phyloP scores from a whole-genome alignment of 768 basidiomycete species.

The Collybia nuda region DNA sequence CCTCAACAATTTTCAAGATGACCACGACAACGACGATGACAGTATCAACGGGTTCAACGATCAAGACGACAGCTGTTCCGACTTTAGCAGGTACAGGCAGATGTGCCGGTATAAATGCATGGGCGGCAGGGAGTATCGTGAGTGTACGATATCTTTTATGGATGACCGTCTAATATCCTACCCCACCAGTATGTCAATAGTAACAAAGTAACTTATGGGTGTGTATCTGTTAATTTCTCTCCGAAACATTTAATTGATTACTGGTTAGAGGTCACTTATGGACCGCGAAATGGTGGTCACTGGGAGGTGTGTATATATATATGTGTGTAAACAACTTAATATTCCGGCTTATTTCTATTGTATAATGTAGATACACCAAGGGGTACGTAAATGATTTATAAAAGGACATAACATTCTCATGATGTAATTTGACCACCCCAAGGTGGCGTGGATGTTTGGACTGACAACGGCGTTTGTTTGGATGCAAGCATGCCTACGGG shows the following conservation, averaged over 20 bases:
- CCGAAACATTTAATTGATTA: not conserved
- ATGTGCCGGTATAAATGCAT: not conserved
- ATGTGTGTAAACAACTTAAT: not conserved
- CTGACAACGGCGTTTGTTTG: constrained; percentile 5
- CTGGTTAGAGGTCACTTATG: constrained; percentile 4
- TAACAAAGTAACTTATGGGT: constrained; percentile 4
- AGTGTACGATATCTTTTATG: not conserved
- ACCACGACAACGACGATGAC: constrained; percentile 1
- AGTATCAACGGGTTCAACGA: not conserved
- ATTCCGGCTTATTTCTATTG: too few relatives aligned
- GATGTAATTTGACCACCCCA: not conserved
- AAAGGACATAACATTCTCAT: too few relatives aligned
- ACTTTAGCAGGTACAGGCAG: not conserved
- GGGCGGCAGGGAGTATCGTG: constrained; percentile 2
- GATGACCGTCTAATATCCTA: not conserved
- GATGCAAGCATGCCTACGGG: not conserved
- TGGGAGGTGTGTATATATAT: constrained; percentile 4
- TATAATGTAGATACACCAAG: constrained; percentile 1
- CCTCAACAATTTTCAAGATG: not conserved
- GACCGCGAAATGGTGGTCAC: constrained; percentile 14
- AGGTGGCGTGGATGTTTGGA: constrained; percentile 6
- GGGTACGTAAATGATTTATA: constrained; percentile 1
- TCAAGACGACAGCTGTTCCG: not conserved
- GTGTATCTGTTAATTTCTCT: not conserved
- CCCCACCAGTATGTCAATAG: constrained; percentile 3